Percentiles rank a stretch among this genome's conserved stretches.
These are phyloP conservation scores for Colletotrichum sp. DNA, from an alignment of 2,329 filamentous ascomycete genomes.

Conservation along the genomic window DNA sequence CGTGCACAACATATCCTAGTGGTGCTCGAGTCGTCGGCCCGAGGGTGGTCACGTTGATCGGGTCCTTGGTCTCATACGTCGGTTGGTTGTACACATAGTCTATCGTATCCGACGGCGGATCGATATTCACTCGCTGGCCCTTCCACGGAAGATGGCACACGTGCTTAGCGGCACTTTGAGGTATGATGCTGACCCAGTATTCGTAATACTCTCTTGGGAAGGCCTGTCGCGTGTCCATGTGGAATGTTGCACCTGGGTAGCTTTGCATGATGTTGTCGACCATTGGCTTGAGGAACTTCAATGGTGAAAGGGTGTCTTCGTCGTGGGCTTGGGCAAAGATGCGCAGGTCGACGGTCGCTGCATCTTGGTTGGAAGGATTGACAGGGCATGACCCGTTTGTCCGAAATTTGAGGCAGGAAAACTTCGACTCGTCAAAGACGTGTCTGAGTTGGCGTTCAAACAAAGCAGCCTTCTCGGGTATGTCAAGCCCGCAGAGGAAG, in stretches of 20 bases:
- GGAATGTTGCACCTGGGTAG: slow-evolving; percentile 49
- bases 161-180: slow-evolving; percentile 26
- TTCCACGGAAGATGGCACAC: slow-evolving; percentile 28
- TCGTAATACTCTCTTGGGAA: slow-evolving; percentile 27
- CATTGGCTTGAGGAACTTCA: slow-evolving; percentile 42
- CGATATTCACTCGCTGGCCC: slow-evolving; percentile 20
- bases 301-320: slow-evolving; percentile 36
- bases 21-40: slow-evolving; percentile 31
- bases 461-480: slow-evolving; percentile 46
- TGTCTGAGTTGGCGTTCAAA: slow-evolving; percentile 43
- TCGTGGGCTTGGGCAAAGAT: slow-evolving; percentile 50
- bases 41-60: slow-evolving; percentile 27
- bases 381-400: slow-evolving; percentile 40
- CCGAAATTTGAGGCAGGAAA: slow-evolving; percentile 37
- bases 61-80: slow-evolving; percentile 29
- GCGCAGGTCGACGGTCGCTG: slow-evolving; percentile 53
- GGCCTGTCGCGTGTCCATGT: slow-evolving; percentile 35
- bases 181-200: slow-evolving; percentile 26
- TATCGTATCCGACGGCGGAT: slow-evolving; percentile 24
- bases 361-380: slow-evolving; percentile 48
- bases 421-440: slow-evolving; percentile 36
- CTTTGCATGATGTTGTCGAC: slow-evolving; percentile 46
- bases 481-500: slow-evolving; percentile 47
- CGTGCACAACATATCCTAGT: slow-evolving; percentile 35
- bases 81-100: slow-evolving; percentile 28